Evolutionary conservation across 768 basidiomycete species (phyloP), one percentile per base, ranked within the genome.

Genomic region (Tephrocybe sp.): DNA sequence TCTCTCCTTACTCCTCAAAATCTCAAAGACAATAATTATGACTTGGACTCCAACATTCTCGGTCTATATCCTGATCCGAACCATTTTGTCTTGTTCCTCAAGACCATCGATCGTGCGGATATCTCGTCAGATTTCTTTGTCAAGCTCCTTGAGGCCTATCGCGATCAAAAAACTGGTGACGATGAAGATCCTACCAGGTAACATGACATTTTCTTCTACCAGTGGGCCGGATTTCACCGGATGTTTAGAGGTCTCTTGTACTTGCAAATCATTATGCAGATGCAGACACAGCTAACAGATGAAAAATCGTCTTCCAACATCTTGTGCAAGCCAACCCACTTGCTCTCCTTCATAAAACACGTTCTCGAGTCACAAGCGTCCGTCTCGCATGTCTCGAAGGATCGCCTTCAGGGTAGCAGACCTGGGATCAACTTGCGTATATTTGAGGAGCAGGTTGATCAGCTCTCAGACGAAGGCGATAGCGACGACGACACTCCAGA

Each of bases 281-380:
- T 97, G 74, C 89, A 94, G 62, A 73, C 80, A 1, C 76, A 82
- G 44, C 68, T 91, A 3, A 77, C 83, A 0, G 70, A 75, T 34
- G 75, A 77, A 18, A 73, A 77, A 15, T 67, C 74, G 13, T 72
- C 80, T 0, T 74, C 77, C 3, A 83, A 76, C 52, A 79, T 94
- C 24, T 61, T 81, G 15, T 67, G 65, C 33, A 79, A 86, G 50
- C 87, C 90, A 0, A 76, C 76, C 9, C 83, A 94, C 49, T 76
- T 94, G 9, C 64, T 98, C n/a, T 72, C 78, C 2, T 97, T 97
- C 61, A 75, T 97, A 21, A 86, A 86, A 47, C 83, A 91, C 50
- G 86, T 88, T 1, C 69, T 97, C 4, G 80, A 83, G 41, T 68
- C 80, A 4, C 60, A 65, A 15, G 39, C 36, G 2, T n/a, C 53